phyloP scores from a whole-genome alignment of 805 yeast genomes.

The Kuraishia hungarica region DNA sequence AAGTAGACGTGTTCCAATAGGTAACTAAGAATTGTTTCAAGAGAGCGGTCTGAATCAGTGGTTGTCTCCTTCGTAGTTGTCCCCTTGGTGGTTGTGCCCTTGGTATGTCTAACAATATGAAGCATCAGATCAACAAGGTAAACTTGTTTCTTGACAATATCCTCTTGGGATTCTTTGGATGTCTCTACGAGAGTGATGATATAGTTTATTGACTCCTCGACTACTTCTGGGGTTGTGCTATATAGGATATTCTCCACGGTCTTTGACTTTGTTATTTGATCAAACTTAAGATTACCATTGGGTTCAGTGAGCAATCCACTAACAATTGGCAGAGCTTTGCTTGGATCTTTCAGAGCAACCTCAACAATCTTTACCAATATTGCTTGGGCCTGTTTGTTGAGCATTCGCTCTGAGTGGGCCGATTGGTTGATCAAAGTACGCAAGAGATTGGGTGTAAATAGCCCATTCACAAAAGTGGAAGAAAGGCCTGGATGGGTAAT shows the following conservation, averaged over 20 bases:
- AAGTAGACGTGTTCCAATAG: conserved; percentile 35
- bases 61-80: no score
- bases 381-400: conserved; percentile 58
- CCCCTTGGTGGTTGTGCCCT: conserved; percentile 2
- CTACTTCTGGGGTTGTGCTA: conserved; percentile 7
- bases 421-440: conserved; percentile 73
- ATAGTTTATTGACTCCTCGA: conserved; percentile 6
- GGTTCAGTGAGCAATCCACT: conserved; percentile 28
- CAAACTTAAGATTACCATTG: conserved; percentile 63
- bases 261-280: conserved; percentile 66
- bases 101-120: conserved; percentile 21
- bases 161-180: not conserved
- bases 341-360: conserved; percentile 26
- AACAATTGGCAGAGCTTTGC: conserved; percentile 19
- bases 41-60: no score
- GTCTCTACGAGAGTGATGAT: conserved; percentile 12
- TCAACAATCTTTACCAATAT: conserved; percentile 36
- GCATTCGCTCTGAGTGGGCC: conserved; percentile 51
- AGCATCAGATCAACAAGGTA: conserved; percentile 19
- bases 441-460: conserved; percentile 59
- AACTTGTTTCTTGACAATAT: conserved; percentile 11
- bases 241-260: conserved; percentile 39
- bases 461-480: conserved; percentile 7
- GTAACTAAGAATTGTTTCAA: conserved; percentile 28
- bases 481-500: conserved; percentile 19